Base-by-base conservation (phyloP, 1,284 basidiomycete species). In the Peniophora sp. region DNA sequence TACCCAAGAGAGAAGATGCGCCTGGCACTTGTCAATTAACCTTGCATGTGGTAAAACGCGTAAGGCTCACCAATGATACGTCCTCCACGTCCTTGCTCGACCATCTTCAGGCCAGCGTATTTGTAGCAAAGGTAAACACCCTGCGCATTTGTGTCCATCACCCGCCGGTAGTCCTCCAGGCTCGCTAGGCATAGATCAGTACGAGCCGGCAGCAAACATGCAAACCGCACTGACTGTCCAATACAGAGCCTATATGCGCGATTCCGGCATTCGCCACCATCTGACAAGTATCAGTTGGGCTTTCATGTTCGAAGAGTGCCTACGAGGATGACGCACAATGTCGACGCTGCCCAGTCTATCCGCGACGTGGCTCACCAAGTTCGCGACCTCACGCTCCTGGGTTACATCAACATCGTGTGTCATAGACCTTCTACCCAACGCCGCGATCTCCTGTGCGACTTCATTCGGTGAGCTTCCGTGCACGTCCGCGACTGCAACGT, bases 11-110 rank as follows among this genome's bases (percentile, higher is more conserved):
- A 20, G 12, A 20, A 9, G 9, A 44, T 9, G 41, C 41, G 11
- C 41, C 12, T 11, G 9, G 10, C 34, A 10, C 34, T 36, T 10
- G n/a, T n/a, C 34, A n/a, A n/a, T n/a, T n/a, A n/a, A 25, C 24
- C 57, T 60, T 59, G 43, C 46, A 51, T 44, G 61, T 62, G 49
- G 58, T 47, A 38, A 58, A n/a, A n/a, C n/a, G 38, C 34, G 53
- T 46, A 44, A 58, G 59, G n/a, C 22, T 57, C 62, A 48, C 56
- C 64, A n/a, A 68, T 61, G 32, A 68, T 59, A 9, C 63, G 52
- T 2, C 66, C 66, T 0, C 66, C 64, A 0, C 58, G 57, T 35
- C 63, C 65, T 50, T 68, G 66, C 51, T 58, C 54, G 55, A 65
- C 59, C 61, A 64, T 63, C 49, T 62, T 58, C 41, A 48, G 44